phyloP scores from a whole-genome alignment of 169 alveolate genomes.

The Plasmodium gaboni region DNA sequence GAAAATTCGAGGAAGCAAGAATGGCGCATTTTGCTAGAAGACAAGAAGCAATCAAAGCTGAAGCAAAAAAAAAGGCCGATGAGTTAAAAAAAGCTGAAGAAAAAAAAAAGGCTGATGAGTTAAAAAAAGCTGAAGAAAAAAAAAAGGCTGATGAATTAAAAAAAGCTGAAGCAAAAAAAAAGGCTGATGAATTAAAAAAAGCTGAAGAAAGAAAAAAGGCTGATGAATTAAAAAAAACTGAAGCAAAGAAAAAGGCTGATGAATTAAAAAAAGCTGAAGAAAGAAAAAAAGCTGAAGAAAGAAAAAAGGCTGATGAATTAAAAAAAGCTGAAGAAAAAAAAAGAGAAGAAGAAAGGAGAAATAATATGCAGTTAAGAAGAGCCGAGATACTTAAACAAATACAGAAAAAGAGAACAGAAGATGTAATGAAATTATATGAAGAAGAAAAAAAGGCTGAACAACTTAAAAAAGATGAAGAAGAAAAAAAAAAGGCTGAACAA shows the following conservation, averaged over 20 bases:
- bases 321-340: conserved; percentile 16
- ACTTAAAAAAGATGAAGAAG: conserved; percentile 2
- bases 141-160: background rate
- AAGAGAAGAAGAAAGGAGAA: conserved; percentile 6
- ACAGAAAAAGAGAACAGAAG: conserved; percentile 8
- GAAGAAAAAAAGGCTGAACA: background rate
- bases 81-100: conserved; percentile 15
- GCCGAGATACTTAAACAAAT: background rate
- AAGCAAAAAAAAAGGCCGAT: conserved; percentile 6
- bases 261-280: conserved; percentile 9
- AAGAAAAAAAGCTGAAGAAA: conserved; percentile 17
- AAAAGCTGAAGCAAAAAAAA: conserved; percentile 11
- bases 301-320: conserved; percentile 1
- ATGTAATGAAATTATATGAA: conserved; percentile 1
- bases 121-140: background rate
- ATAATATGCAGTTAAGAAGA: background rate
- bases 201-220: background rate
- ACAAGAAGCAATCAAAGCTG: conserved; percentile 6
- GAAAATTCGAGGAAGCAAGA: background rate
- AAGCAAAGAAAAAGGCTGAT: conserved; percentile 11
- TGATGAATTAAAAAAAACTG: background rate
- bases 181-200: conserved; percentile 10
- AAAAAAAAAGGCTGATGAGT: background rate
- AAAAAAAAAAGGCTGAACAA: conserved; percentile 8
- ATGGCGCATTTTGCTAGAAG: background rate